Base-by-base conservation (phyloP, 164 flowering plant species). In the Paratinospora sagittata region DNA sequence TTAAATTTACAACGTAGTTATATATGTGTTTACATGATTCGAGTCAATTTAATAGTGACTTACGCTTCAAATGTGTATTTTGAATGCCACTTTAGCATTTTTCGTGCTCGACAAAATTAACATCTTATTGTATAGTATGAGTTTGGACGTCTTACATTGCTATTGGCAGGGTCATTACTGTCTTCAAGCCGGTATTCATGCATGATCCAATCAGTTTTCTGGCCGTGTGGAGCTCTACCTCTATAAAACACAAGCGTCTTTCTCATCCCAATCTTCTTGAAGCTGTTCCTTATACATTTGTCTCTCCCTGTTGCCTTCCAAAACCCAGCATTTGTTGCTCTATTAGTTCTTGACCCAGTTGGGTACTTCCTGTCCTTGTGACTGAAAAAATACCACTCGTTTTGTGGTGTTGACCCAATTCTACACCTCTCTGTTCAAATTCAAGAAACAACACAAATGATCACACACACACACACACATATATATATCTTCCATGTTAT, bases 231-330 rank as follows among this genome's bases (percentile, higher is more conserved):
- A 52, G 98, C 98, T 76, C 98, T 78, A 1, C 98, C 98, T 72
- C 88, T 73, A 75, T 93, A 93, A 83, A 93, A 93, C 4, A 93
- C 97, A 0, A 93, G 90, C 36, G 98, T 93, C 70, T 93, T 93
- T 74, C 98, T 85, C 98, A 93, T 93, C 1, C 98, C 98, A 47
- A 93, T 90, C 84, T 90, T 91, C 86, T 88, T 85, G 81, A 75
- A 82, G 76, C 72, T 88, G 87, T 84, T 91, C 58, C 96, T 74
- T n/a, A 94, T 94, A 85, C 96, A 91, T 72, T 94, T 94, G 79
- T 94, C 98, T 39, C 98, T 74, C 55, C 98, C 98, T 0, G 98
- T 94, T 19, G 98, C 98, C 80, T 94, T 94, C 98, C 98, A 94
- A 69, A 94, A 94, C 49, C 98, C 98, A 0, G 96, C 96, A 73